Evolutionary conservation across 805 yeast genomes (phyloP).

Genomic region (Yarrowia alimentaria): DNA sequence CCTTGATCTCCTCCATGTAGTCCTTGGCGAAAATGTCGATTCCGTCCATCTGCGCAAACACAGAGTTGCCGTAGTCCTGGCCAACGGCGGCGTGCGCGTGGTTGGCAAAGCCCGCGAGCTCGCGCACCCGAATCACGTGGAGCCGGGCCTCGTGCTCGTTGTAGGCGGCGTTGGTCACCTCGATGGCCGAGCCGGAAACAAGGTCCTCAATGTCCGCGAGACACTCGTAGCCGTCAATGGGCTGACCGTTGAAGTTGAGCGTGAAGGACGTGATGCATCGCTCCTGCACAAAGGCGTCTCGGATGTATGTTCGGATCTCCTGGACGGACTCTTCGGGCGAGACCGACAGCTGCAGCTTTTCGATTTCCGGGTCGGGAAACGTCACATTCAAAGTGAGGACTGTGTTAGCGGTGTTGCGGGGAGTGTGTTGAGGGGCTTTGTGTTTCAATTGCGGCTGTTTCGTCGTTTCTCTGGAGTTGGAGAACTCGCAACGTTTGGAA

Average conservation of each 20-base stretch:
- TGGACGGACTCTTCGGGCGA: constrained; percentile 49
- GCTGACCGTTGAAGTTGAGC: constrained; percentile 43
- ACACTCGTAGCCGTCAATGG: constrained; percentile 41
- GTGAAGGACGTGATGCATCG: constrained; percentile 60
- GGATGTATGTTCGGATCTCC: constrained; percentile 58
- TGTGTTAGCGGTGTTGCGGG: constrained; percentile 24
- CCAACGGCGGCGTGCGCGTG: constrained; percentile 43
- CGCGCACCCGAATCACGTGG: constrained; percentile 65
- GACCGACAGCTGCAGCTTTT: constrained; percentile 31
- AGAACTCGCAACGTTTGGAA: too few relatives aligned
- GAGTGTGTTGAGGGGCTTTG: too few relatives aligned
- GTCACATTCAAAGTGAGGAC: constrained; percentile 24
- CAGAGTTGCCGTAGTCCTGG: constrained; percentile 50
- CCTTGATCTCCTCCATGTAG: constrained; percentile 28
- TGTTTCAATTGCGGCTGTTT: too few relatives aligned
- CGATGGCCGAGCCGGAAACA: constrained; percentile 44
- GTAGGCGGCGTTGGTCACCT: constrained; percentile 56
- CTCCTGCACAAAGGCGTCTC: constrained; percentile 55
- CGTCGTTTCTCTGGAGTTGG: too few relatives aligned
- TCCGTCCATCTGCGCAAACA: constrained; percentile 40
- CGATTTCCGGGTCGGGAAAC: constrained; percentile 21
- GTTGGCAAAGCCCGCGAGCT: constrained; percentile 50
- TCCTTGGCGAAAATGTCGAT: constrained; percentile 34
- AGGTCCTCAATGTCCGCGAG: constrained; percentile 38
- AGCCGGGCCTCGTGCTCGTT: constrained; percentile 57